Base-by-base conservation (phyloP, 108 stramenopile genomes). In the Cyclostephanos tholiformis region DNA sequence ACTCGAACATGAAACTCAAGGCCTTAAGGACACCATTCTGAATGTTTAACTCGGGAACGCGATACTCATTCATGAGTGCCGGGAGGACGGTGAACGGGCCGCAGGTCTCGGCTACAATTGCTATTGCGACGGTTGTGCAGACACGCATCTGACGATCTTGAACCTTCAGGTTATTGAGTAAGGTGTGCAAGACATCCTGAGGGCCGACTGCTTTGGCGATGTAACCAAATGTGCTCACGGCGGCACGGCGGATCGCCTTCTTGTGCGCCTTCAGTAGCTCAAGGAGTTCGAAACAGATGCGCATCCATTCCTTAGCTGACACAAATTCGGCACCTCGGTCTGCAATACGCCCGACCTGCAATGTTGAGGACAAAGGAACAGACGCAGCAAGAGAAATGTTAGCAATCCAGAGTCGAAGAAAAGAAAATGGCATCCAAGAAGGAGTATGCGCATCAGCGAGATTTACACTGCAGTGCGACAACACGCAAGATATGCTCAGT, bases 11-110 rank as follows among this genome's bases (percentile, higher is more conserved):
- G 82, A 99, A 99, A 66, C 95, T 96, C 44, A 99, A 74, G 12
- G 98, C 97, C 83, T 99, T 99, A 30, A 99, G 90, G 1, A 99
- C 99, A 72, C 99, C 99, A 84, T 99, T 98, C 85, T 99, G 99
- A 61, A 99, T 97, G 74, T 99, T 99, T 20, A 98, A 84, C 68
- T 99, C 99, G 5, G 98, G 97, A 51, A 99, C 94, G 30, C 99
- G 89, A 76, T 99, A 99, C 80, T 99, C 99, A 70, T 98, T 99
- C 98, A 99, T 97, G 27, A 99, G 84, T 41, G 97, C 98, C 1
- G 99, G 99, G 29, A 99, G 89, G 17, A 99, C 97, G 3, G 99
- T 98, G 87, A 98, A 99, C 14, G 99, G 99, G 9, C 94, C 94
- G 87, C 98, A 99, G 27, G 97, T 99, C 79, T 99, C 99, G 22